Evolutionary conservation across 352 stramenopile genomes (phyloP), one percentile per base, ranked within the genome.

Genomic region (Pythium brassicae): DNA sequence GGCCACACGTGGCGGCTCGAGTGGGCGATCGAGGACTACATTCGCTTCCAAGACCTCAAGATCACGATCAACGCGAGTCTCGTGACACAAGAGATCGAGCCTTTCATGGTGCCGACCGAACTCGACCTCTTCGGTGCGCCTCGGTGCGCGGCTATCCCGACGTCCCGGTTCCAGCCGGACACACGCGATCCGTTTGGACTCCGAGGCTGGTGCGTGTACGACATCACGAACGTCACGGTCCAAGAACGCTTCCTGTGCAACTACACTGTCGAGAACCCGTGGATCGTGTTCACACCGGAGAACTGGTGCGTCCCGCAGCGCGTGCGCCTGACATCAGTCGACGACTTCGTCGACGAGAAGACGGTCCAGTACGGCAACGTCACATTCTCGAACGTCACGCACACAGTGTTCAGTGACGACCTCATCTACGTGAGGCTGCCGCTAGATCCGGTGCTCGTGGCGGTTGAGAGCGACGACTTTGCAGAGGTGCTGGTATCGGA

Each of bases 241-340:
- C 79, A 89, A n/a, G 79, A 92, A 46, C 72, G 79, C 1, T 88
- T 83, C 25, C 58, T 92, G 7, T 92, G 83, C 53, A 92, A 92
- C 48, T 86, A 76, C 46, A 92, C 83, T 0, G 71, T 92, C 2
- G 39, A 69, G 32, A 85, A 83, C 32, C 83, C 83, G n/a, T 86
- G 78, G 72, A 72, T 89, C 32, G 74, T 89, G 14, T 89, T 89
- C 68, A 78, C 77, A 0, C 76, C 76, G 0, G 66, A 73, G 46
- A 80, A 90, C 44, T 92, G 83, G 83, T 92, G 78, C 53, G 7
- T 74, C 15, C 74, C 78, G 0, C 78, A 92, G 46, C 60, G 52
- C 39, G 72, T 92, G 3, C 26, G 62, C 11, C 66, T 92, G 1
- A 43, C 57, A 2, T 62, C 74, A 7, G 74, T 87, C 11, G 71